phyloP scores from a whole-genome alignment of 805 yeast genomes.

The Pichia kluyveri region DNA sequence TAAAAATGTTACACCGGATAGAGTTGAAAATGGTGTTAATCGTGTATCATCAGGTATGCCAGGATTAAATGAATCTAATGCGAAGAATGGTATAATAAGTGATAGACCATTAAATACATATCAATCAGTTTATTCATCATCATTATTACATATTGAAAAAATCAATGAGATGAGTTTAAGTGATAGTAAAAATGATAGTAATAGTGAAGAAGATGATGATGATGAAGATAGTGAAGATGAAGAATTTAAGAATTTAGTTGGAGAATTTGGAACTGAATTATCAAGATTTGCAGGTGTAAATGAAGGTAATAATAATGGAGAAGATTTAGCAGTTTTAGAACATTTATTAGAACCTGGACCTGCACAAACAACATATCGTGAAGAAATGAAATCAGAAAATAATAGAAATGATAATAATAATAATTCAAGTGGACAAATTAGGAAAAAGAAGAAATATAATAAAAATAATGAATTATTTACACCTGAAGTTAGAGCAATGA shows the following conservation, averaged over 20 bases:
- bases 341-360: constrained; percentile 6
- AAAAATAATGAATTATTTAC: constrained; percentile 29
- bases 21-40: neutral
- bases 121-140: constrained; percentile 4
- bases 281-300: neutral
- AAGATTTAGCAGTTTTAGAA: constrained; percentile 3
- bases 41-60: constrained; percentile 6
- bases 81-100: neutral
- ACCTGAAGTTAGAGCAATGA: constrained; percentile 51
- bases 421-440: constrained; percentile 2
- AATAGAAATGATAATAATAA: neutral
- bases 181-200: neutral
- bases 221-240: constrained; percentile 1
- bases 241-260: neutral
- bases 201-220: neutral
- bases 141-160: neutral
- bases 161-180: neutral
- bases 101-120: neutral
- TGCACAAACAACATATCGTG: neutral
- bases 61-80: neutral
- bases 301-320: neutral
- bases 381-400: neutral
- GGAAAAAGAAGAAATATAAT: constrained; percentile 7
- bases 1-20: neutral
- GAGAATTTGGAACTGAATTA: constrained; percentile 2